Conservation (phyloP, 805 yeast genomes). For the Torulaspora microellipsoides region DNA sequence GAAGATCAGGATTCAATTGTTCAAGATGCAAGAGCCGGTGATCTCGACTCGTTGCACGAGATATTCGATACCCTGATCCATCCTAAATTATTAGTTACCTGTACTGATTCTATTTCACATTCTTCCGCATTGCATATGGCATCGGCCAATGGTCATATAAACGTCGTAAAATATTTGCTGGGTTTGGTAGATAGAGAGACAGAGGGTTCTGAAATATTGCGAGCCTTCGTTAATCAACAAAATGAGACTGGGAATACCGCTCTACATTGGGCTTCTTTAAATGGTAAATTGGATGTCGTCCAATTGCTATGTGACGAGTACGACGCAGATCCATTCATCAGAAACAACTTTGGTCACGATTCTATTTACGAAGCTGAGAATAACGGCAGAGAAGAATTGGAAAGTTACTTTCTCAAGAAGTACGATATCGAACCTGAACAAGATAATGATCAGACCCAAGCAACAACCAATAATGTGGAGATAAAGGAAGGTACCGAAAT, state of each 20-base stretch:
- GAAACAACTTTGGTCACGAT: slow-evolving; percentile 75
- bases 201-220: slow-evolving; percentile 38
- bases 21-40: slow-evolving; percentile 85
- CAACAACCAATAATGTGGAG: slow-evolving; percentile 36
- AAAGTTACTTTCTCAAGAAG: slow-evolving; percentile 67
- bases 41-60: slow-evolving; percentile 65
- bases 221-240: slow-evolving; percentile 42
- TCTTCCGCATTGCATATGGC: slow-evolving; percentile 93
- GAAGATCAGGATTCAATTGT: slow-evolving; percentile 82
- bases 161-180: slow-evolving; percentile 57
- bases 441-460: slow-evolving; percentile 44
- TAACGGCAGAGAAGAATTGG: slow-evolving; percentile 69
- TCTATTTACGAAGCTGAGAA: slow-evolving; percentile 85
- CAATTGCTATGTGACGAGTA: slow-evolving; percentile 65
- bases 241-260: slow-evolving; percentile 92
- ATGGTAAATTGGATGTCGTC: slow-evolving; percentile 75
- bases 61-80: slow-evolving; percentile 57
- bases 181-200: slow-evolving; percentile 36
- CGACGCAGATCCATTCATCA: slow-evolving; percentile 74
- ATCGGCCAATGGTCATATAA: slow-evolving; percentile 86
- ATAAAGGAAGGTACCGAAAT: slow-evolving; percentile 50
- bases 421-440: slow-evolving; percentile 66
- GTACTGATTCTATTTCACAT: slow-evolving; percentile 58
- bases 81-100: slow-evolving; percentile 39
- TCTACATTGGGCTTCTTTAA: slow-evolving; percentile 92